Evolutionary conservation across 495 filamentous ascomycete genomes (phyloP).

Genomic region (Xeromyces bisporus): DNA sequence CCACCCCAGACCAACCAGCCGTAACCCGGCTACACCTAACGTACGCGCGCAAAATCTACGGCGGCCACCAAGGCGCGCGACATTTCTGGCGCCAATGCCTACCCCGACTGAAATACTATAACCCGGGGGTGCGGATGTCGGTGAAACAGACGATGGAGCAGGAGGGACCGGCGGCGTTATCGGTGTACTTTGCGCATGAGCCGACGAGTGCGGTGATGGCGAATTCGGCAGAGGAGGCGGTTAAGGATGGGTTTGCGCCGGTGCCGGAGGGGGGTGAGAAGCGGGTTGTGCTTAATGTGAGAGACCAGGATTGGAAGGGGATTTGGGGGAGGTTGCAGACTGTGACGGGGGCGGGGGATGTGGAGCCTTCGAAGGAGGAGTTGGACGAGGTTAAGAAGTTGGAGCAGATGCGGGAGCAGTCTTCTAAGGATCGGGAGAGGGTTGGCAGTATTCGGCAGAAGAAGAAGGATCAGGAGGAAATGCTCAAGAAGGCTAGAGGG

Average conservation of each 20-base stretch:
- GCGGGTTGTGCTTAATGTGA: conserved; percentile 18
- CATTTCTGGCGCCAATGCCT: conserved; percentile 81
- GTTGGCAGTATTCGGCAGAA: conserved; percentile 37
- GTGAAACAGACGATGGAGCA: conserved; percentile 47
- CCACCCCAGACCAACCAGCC: conserved; percentile 33
- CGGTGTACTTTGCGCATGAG: conserved; percentile 48
- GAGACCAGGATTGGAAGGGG: conserved; percentile 22
- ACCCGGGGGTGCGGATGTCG: conserved; percentile 68
- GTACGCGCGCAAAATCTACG: conserved; percentile 45
- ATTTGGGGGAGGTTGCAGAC: conserved; percentile 55
- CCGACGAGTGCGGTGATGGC: conserved; percentile 15
- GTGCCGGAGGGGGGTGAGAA: conserved; percentile 17
- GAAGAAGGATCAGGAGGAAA: conserved; percentile 44
- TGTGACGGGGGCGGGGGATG: conserved; percentile 46
- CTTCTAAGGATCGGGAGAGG: conserved; percentile 36
- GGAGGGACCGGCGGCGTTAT: conserved; percentile 45
- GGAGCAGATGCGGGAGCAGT: conserved; percentile 35
- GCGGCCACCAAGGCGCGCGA: conserved; percentile 58
- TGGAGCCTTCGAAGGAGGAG: conserved; percentile 46
- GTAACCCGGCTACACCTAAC: conserved; percentile 72
- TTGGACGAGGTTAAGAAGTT: conserved; percentile 38
- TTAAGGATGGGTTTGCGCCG: conserved; percentile 22
- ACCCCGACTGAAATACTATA: conserved; percentile 82
- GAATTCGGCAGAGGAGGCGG: conserved; percentile 8
- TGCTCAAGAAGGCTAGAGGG: conserved; percentile 41